These are phyloP conservation scores for Syzygium syzygioides DNA, from an alignment of 441 rosid species.

Conservation along the genomic window DNA sequence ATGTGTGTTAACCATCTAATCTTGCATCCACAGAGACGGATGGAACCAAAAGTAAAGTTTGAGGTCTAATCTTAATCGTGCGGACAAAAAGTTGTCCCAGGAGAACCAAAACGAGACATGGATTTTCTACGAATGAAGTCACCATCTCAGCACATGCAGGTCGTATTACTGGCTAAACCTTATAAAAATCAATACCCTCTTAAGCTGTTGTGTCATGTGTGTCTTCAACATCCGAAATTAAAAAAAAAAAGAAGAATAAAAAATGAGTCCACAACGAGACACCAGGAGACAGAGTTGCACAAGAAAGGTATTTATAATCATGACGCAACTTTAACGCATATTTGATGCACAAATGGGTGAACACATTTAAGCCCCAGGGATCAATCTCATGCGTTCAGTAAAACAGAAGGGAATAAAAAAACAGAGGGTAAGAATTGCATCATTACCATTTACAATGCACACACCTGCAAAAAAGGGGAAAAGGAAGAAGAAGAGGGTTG, in stretches of 20 bases:
- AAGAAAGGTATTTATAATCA: background rate
- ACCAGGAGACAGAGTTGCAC: background rate
- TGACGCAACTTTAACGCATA: background rate
- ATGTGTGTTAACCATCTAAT: background rate
- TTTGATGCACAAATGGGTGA: background rate
- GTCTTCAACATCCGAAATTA: background rate
- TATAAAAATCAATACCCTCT: background rate
- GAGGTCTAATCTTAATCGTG: background rate
- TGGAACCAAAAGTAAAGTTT: background rate
- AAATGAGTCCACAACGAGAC: background rate
- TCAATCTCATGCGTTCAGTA: background rate
- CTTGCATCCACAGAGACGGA: background rate
- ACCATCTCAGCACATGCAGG: constrained; percentile 3
- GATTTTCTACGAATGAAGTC: background rate
- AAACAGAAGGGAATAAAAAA: background rate
- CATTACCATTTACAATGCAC: background rate
- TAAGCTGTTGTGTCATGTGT: background rate
- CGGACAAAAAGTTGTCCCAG: background rate
- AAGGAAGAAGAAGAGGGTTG: background rate
- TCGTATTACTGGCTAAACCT: background rate
- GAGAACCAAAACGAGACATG: background rate
- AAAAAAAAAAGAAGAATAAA: accelerated
- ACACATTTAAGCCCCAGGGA: background rate
- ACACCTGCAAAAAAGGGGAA: background rate
- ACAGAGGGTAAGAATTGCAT: background rate